Conservation (phyloP, 345 rosid genomes). For the Brassica nigra region DNA sequence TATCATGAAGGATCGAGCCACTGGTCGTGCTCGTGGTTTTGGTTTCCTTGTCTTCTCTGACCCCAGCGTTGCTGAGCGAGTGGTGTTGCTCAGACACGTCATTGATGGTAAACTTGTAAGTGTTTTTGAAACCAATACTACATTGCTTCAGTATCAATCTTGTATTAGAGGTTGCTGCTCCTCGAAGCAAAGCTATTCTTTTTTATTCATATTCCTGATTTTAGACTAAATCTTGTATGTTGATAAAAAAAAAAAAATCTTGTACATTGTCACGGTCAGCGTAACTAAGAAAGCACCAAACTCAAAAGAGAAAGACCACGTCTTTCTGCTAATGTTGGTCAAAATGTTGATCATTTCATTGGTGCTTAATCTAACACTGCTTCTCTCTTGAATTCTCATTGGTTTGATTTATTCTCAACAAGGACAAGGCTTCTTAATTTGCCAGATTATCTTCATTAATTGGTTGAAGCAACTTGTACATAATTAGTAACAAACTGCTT, state of each 20-base stretch:
- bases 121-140: constrained; percentile 11
- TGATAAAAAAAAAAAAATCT: too few relatives aligned
- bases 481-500: not conserved
- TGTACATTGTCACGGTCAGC: not conserved
- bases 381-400: not conserved
- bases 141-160: constrained; percentile 23
- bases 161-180: constrained; percentile 36
- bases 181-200: constrained; percentile 24
- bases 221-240: not conserved
- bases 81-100: constrained; percentile 69
- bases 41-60: constrained; percentile 89
- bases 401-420: not conserved
- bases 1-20: constrained; percentile 90
- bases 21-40: constrained; percentile 95
- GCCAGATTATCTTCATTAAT: too few relatives aligned
- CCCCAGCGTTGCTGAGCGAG: constrained; percentile 77
- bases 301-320: not conserved
- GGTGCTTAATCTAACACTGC: not conserved
- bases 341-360: not conserved
- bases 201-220: constrained; percentile 20
- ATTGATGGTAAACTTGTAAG: constrained; percentile 90
- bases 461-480: not conserved
- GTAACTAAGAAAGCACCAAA: constrained; percentile 14
- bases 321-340: not conserved
- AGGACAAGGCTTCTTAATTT: not conserved